These are phyloP conservation scores for Somion occarium DNA, from an alignment of 1,284 basidiomycete genomes.

Conservation along the genomic window DNA sequence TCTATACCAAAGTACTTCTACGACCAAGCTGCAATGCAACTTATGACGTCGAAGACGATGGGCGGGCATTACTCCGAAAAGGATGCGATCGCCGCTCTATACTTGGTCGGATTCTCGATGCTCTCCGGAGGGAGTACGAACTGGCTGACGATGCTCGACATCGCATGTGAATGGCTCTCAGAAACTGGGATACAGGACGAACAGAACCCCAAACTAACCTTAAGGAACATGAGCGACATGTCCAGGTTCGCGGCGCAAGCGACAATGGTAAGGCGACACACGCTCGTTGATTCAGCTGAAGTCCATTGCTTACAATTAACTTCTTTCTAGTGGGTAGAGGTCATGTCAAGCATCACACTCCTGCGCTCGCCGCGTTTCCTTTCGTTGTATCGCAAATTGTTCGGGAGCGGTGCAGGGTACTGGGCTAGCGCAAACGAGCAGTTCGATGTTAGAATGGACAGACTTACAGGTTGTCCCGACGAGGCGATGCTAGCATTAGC, in stretches of 20 bases:
- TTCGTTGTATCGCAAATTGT: slow-evolving; percentile 57
- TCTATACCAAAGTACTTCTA: slow-evolving; percentile 63
- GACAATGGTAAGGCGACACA: slow-evolving; percentile 60
- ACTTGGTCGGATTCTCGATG: slow-evolving; percentile 66
- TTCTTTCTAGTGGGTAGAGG: slow-evolving; percentile 62
- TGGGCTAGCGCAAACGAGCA: slow-evolving; percentile 27
- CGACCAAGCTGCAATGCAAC: slow-evolving; percentile 56
- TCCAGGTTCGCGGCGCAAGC: slow-evolving; percentile 60
- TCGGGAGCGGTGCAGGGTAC: slow-evolving; percentile 33
- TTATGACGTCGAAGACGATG: slow-evolving; percentile 43
- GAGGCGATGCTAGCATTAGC: slow-evolving; percentile 70
- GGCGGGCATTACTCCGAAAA: slow-evolving; percentile 51
- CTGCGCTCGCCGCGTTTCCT: slow-evolving; percentile 62
- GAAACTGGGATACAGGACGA: slow-evolving; percentile 56
- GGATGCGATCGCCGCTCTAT: slow-evolving; percentile 70
- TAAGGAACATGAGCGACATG: slow-evolving; percentile 47
- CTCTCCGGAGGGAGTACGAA: slow-evolving; percentile 58
- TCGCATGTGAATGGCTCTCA: slow-evolving; percentile 68
- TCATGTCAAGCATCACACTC: slow-evolving; percentile 61
- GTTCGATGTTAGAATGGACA: slow-evolving; percentile 51
- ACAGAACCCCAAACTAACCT: slow-evolving; percentile 55
- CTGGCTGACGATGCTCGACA: slow-evolving; percentile 61
- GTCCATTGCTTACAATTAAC: too few relatives aligned
- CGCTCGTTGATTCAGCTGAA: slow-evolving; percentile 1
- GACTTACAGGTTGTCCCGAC: slow-evolving; percentile 70